Evolutionary conservation across 495 filamentous ascomycete genomes (phyloP).

Genomic region (Podospora bellae-mahoneyi): DNA sequence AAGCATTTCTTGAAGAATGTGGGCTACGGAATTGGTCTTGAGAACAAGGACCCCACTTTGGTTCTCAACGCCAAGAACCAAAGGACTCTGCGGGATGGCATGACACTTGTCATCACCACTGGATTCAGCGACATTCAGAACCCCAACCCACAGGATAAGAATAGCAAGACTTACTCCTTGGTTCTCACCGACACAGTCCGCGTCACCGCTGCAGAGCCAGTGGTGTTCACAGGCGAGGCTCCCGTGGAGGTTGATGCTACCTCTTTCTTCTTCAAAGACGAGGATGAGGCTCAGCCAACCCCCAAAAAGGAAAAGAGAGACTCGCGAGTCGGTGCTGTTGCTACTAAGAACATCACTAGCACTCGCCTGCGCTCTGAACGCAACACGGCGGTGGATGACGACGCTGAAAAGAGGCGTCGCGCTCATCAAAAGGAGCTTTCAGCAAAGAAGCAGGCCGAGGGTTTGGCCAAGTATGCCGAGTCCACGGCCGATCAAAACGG

Average conservation of each 20-base stretch:
- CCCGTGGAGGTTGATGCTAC: slow-evolving; percentile 85
- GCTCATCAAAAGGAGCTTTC: slow-evolving; percentile 93
- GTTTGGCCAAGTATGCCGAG: slow-evolving; percentile 73
- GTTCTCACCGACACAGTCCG: slow-evolving; percentile 91
- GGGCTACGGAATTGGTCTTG: slow-evolving; percentile 87
- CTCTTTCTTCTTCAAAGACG: slow-evolving; percentile 96
- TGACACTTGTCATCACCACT: slow-evolving; percentile 87
- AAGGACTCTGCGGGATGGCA: slow-evolving; percentile 83
- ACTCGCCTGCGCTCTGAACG: slow-evolving; percentile 91
- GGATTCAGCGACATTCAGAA: slow-evolving; percentile 88
- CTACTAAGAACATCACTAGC: slow-evolving; percentile 87
- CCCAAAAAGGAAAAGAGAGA: slow-evolving; percentile 81
- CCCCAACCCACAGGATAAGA: slow-evolving; percentile 74
- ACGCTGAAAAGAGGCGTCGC: slow-evolving; percentile 78
- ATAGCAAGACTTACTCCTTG: slow-evolving; percentile 81
- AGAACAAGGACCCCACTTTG: slow-evolving; percentile 77
- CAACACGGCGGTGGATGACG: slow-evolving; percentile 79
- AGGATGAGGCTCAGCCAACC: slow-evolving; percentile 64
- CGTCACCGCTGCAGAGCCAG: slow-evolving; percentile 68
- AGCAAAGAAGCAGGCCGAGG: slow-evolving; percentile 81
- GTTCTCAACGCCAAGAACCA: slow-evolving; percentile 80
- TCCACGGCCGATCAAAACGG: slow-evolving; percentile 82
- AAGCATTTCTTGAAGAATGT: slow-evolving; percentile 88
- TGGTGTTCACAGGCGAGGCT: slow-evolving; percentile 90
- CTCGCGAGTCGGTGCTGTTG: slow-evolving; percentile 73